Conservation (phyloP, 148 eudicot species). For the Selenicereus undatus region DNA sequence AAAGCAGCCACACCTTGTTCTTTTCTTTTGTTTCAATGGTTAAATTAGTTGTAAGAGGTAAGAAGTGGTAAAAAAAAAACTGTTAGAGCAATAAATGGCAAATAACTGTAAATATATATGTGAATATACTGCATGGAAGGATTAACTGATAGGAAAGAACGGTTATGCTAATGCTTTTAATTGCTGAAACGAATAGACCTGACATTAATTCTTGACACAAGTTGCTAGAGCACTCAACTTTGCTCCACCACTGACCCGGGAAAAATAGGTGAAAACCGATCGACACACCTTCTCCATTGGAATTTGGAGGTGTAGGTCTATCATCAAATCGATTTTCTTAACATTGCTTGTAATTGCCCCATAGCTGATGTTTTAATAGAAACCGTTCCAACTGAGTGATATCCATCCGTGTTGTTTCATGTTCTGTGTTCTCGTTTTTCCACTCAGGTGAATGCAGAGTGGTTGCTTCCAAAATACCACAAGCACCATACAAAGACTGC, state of each 20-base stretch:
- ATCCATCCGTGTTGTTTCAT: slow-evolving; percentile 58
- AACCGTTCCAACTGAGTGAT: slow-evolving; percentile 80
- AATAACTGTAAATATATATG: no score
- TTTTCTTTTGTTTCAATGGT: no score
- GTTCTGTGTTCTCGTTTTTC: slow-evolving; percentile 31
- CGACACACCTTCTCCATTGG: no score
- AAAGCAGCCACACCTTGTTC: slow-evolving; percentile 75
- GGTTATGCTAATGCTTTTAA: no score
- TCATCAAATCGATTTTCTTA: no score
- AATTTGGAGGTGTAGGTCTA: no score
- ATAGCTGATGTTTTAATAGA: slow-evolving; percentile 62
- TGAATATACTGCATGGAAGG: no score
- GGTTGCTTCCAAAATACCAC: slow-evolving; percentile 77
- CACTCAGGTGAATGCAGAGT: slow-evolving; percentile 89
- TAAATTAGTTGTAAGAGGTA: no score
- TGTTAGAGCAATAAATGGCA: no score
- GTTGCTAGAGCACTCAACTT: slow-evolving; percentile 81
- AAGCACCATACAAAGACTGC: slow-evolving; percentile 69
- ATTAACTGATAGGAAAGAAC: no score
- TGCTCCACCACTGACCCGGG: slow-evolving; percentile 53
- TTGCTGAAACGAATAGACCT: slow-evolving; percentile 17
- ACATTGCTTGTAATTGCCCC: slow-evolving; percentile 72
- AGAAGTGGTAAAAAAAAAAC: no score
- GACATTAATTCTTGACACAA: slow-evolving; percentile 66
- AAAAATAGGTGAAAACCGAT: no score